Conservation (phyloP, 2,329 filamentous ascomycete genomes). For the Orbilia ellipsospora region DNA sequence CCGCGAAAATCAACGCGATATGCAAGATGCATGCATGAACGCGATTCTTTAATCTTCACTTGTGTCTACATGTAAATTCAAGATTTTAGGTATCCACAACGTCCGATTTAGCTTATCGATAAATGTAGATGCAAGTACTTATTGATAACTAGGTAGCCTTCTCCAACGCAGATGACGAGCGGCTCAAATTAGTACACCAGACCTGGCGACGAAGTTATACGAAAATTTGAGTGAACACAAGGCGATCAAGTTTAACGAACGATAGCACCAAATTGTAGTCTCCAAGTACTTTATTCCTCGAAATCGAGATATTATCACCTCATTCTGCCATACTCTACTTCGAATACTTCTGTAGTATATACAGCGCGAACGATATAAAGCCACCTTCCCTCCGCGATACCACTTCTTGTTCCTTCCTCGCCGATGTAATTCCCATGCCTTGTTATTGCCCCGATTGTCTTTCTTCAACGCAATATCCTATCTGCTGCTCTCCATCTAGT, state of each 20-base stretch:
- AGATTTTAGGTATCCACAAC: background rate
- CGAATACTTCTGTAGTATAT: too few species aligned
- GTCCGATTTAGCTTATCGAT: conserved; percentile 3
- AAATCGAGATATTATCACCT: too few species aligned
- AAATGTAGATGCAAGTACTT: conserved; percentile 7
- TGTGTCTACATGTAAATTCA: conserved; percentile 3
- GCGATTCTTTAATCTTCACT: conserved; percentile 1
- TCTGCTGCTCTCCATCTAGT: background rate
- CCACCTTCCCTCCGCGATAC: conserved; percentile 18
- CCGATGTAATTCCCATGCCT: conserved; percentile 12
- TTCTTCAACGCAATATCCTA: conserved; percentile 24
- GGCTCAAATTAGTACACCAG: background rate
- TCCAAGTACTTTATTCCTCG: background rate
- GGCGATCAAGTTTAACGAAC: conserved; percentile 1
- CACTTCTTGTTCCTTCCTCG: background rate
- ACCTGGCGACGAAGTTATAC: too few species aligned
- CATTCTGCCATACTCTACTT: too few species aligned
- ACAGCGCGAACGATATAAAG: conserved; percentile 27
- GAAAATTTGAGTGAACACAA: background rate
- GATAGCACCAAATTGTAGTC: background rate
- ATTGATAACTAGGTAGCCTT: conserved; percentile 6
- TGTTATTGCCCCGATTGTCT: background rate
- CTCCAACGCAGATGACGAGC: background rate
- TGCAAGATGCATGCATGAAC: conserved; percentile 16
- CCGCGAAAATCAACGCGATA: conserved; percentile 10